A percentile compares a stretch with the other conserved stretches of the same genome.
Conservation (phyloP, 176 grass and related monocot species). For the Bothriochloa decipiens region DNA sequence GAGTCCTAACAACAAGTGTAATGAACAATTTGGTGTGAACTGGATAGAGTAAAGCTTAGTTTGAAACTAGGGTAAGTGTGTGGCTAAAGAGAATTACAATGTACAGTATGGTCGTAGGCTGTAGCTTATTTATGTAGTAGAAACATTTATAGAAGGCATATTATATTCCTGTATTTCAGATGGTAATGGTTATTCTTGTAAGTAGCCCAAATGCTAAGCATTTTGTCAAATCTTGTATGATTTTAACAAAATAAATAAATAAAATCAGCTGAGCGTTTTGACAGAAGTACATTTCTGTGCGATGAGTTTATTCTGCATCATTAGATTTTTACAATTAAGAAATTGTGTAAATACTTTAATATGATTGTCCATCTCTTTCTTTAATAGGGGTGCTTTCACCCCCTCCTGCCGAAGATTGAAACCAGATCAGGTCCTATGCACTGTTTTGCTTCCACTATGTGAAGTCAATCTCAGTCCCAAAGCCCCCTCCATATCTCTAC, state of each 20-base stretch:
- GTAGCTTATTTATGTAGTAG: slow-evolving; percentile 27
- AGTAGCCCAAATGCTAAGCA: slow-evolving; percentile 24
- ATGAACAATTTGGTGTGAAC: neutral
- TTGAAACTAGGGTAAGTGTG: slow-evolving; percentile 12
- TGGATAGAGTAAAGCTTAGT: neutral
- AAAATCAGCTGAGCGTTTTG: neutral
- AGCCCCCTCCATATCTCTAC: neutral
- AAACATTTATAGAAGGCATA: neutral
- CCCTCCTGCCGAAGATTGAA: slow-evolving; percentile 8
- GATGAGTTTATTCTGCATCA: slow-evolving; percentile 4
- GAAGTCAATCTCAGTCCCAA: neutral
- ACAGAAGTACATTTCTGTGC: neutral
- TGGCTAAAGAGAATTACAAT: neutral
- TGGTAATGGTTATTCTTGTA: slow-evolving; percentile 1
- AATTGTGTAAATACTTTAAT: slow-evolving; percentile 14
- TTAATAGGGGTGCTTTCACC: slow-evolving; percentile 21
- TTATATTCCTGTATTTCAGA: slow-evolving; percentile 5
- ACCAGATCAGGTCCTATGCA: neutral
- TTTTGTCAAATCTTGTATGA: neutral
- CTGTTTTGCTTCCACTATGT: neutral
- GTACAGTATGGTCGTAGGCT: neutral
- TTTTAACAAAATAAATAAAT: neutral
- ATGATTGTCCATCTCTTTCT: slow-evolving; percentile 18
- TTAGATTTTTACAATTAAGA: neutral
- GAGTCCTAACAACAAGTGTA: neutral